A percentile compares a stretch with the other conserved stretches of the same genome.
These are phyloP conservation scores for Papiliotrema nemorosa DNA, from an alignment of 1,284 basidiomycete genomes.

Conservation along the genomic window DNA sequence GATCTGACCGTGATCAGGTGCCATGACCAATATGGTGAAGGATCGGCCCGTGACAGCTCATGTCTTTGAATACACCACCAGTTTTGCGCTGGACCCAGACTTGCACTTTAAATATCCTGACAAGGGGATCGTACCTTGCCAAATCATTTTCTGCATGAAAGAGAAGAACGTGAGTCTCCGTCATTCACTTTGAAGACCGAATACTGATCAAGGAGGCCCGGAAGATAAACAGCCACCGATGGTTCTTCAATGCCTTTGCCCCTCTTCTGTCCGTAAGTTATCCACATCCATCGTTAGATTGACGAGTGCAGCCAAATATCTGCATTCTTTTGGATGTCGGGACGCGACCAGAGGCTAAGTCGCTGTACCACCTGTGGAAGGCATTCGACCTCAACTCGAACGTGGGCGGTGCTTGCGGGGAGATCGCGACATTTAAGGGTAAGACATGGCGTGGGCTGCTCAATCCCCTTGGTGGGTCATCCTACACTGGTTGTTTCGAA, in stretches of 20 bases:
- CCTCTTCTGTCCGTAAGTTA: slow-evolving; percentile 31
- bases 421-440: slow-evolving; percentile 90
- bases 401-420: slow-evolving; percentile 90
- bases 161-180: slow-evolving; percentile 86
- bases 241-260: slow-evolving; percentile 90
- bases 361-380: slow-evolving; percentile 90
- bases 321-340: slow-evolving; percentile 76
- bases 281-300: not conserved
- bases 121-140: slow-evolving; percentile 84
- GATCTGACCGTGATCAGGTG: slow-evolving; percentile 51
- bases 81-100: slow-evolving; percentile 81
- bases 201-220: slow-evolving; percentile 59
- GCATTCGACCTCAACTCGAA: slow-evolving; percentile 88
- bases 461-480: slow-evolving; percentile 71
- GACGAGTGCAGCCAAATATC: slow-evolving; percentile 58
- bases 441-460: slow-evolving; percentile 73
- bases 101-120: slow-evolving; percentile 92
- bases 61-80: slow-evolving; percentile 86
- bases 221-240: slow-evolving; percentile 93
- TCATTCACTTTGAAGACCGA: not conserved
- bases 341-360: slow-evolving; percentile 74
- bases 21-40: slow-evolving; percentile 88
- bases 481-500: too few relatives aligned
- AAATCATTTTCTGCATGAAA: slow-evolving; percentile 70
- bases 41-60: slow-evolving; percentile 86